phyloP scores from a whole-genome alignment of 306 rosid genomes.

The Carpinus fangiana region DNA sequence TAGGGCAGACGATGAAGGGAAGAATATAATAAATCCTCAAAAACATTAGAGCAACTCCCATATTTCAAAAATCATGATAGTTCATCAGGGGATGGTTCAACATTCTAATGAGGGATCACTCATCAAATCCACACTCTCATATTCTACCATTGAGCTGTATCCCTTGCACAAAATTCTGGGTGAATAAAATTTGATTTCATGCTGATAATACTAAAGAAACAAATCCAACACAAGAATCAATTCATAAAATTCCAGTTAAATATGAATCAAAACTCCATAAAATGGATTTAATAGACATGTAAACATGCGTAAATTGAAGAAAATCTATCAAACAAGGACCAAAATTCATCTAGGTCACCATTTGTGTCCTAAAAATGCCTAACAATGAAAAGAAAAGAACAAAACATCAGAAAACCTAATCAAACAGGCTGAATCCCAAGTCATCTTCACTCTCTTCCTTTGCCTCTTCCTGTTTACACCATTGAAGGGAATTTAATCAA shows the following conservation, averaged over 20 bases:
- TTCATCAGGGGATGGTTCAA: no score
- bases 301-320: neutral
- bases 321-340: conserved; percentile 12
- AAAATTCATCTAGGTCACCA: neutral
- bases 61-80: no score
- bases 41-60: no score
- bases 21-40: no score
- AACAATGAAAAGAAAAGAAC: neutral
- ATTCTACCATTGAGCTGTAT: no score
- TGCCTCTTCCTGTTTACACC: conserved; percentile 52
- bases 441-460: conserved; percentile 74
- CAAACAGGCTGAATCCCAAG: conserved; percentile 62
- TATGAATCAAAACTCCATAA: neutral
- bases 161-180: neutral
- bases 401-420: conserved; percentile 32
- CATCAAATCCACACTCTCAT: no score
- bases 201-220: neutral
- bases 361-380: conserved; percentile 10
- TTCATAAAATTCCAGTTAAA: neutral
- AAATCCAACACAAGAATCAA: neutral
- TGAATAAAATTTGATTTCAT: neutral
- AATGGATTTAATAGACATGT: neutral
- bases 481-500: neutral
- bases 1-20: no score
- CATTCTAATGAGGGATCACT: no score